Base-by-base conservation (phyloP, 2,329 filamentous ascomycete genomes). In the Exophiala alcalophila region DNA sequence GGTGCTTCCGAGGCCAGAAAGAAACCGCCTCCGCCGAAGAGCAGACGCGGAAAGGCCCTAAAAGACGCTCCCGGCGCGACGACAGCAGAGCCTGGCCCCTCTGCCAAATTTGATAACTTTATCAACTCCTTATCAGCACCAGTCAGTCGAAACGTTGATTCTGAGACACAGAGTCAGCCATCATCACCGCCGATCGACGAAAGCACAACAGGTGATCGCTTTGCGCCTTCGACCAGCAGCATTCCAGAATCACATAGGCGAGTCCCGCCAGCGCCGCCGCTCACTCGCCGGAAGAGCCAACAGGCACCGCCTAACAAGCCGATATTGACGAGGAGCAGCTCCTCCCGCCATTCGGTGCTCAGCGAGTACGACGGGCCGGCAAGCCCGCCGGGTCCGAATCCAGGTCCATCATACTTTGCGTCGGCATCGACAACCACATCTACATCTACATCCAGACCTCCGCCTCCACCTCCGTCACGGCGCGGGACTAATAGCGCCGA, bases 31-130 rank as follows among this genome's bases (percentile, higher is more conserved):
- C 83, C 84, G 5, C 85, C 85, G 8, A 87, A 77, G 59, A 88
- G 84, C 37, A 79, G 85, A 40, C 85, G 90, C 65, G 87, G 87
- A 4, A 90, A 84, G 63, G 73, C 82, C 12, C 84, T 91, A 52
- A 79, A 73, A 52, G 62, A 40, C 43, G n/a, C n/a, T n/a, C 59
- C 32, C 12, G 27, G 15, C 8, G n/a, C n/a, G n/a, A n/a, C n/a
- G n/a, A n/a, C n/a, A n/a, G 27, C 19, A 5, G 36, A 49, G 29
- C 34, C 26, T 18, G 49, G 38, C 8, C 29, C 45, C n/a, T 40
- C 39, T 8, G 25, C 42, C 25, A 46, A 41, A 14, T 52, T 52
- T 19, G 44, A 52, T 26, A 43, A 21, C n/a, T 52, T 52, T 26
- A 52, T 52, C 38, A 42, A 52, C 19, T 46, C 49, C 9, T 45